Conservation (phyloP, 352 stramenopile genomes). For the Poterioochromonas sp. region DNA sequence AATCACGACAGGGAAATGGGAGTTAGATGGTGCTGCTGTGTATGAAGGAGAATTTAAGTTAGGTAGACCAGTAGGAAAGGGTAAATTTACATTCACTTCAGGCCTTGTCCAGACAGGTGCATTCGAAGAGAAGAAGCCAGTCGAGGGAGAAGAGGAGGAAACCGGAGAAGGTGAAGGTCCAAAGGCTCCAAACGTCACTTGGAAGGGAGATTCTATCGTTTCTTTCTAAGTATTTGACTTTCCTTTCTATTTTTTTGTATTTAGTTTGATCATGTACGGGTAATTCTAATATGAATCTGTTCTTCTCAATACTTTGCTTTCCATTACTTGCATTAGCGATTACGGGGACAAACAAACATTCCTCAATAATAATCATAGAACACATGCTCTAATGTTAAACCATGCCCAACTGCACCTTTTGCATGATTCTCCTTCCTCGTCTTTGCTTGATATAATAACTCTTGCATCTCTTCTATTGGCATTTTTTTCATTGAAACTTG, state of each 20-base stretch:
- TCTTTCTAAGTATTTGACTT: too few species aligned
- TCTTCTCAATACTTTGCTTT: too few species aligned
- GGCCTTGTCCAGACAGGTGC: slow-evolving; percentile 69
- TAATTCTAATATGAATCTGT: too few species aligned
- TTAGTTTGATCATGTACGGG: too few species aligned
- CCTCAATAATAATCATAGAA: slow-evolving; percentile 24
- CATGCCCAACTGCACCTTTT: background rate
- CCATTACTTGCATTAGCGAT: too few species aligned
- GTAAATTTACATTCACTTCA: slow-evolving; percentile 69
- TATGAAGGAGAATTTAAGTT: slow-evolving; percentile 63
- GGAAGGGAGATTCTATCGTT: slow-evolving; percentile 30
- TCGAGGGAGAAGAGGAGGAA: slow-evolving; percentile 38
- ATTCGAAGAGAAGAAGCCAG: slow-evolving; percentile 51
- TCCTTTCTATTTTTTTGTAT: too few species aligned
- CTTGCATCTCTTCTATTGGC: background rate
- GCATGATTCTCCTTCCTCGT: background rate
- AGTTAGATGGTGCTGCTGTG: slow-evolving; percentile 68
- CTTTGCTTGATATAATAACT: background rate
- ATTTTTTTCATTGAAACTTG: background rate
- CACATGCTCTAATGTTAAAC: slow-evolving; percentile 8
- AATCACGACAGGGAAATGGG: slow-evolving; percentile 75
- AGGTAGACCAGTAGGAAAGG: slow-evolving; percentile 69
- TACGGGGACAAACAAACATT: too few species aligned
- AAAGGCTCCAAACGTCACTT: slow-evolving; percentile 11
- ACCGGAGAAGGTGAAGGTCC: background rate